Evolutionary conservation across 2,329 filamentous ascomycete species (phyloP), one percentile per base, ranked within the genome.

Genomic region (Neopestalotiopsis sp.): DNA sequence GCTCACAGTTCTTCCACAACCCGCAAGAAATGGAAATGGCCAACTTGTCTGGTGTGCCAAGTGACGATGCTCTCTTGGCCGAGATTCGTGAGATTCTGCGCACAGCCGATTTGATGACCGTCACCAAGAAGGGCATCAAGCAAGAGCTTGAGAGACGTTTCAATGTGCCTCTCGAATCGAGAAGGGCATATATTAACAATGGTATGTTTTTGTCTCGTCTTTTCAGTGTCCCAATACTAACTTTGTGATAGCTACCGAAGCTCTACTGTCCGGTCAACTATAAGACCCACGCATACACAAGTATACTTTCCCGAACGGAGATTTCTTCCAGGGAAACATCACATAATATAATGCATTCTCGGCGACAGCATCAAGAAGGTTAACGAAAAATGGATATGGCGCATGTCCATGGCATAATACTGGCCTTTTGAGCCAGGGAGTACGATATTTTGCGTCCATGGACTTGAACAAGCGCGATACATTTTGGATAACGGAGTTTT

Each of bases 71-170:
- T 12, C 86, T 99, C 64, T 84, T 99, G 71, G 91, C 94, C 0
- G 96, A 99, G 86, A 99, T 99, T 75, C 89, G 96, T 65, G 94
- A 98, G 77, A 97, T 99, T 72, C 85, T 99, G 71, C 89, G 91
- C 74, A 97, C 92, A 13, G 95, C 94, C 1, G 96, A 99, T 82
- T 84, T 99, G 77, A 99, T 99, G 96, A 95, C 90, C 4, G 94
- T 99, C 58, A 99, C 96, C 73, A 99, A 99, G 90, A 99, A 99
- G 89, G 94, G 93, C 75, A 93, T 99, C 82, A 98, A 98, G 87
- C 83, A 89, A 74, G 96, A 99, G 84, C 84, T 99, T 69, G 96
- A 99, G 86, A 90, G 90, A 76, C 89, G 95, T 71, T 99, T 99
- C 77, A 93, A 93, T 71, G 91, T 97, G 71, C 89, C 91, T 69